Base-by-base conservation (phyloP, 169 alveolate species). In the Ichthyophthirius multifiliis region DNA sequence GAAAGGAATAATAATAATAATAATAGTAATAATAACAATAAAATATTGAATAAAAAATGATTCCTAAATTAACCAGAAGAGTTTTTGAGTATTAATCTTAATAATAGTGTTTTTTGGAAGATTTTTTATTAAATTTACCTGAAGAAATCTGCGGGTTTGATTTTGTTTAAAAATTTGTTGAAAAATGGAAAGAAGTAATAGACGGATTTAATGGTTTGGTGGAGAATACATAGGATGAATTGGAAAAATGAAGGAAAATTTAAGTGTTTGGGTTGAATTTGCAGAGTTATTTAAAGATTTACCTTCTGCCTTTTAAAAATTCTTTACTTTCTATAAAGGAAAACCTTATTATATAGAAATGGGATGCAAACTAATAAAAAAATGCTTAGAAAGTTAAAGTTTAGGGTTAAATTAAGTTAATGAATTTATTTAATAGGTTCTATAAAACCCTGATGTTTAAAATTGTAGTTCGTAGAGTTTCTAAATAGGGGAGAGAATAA, bases 81-180 rank as follows among this genome's bases (percentile, higher is more conserved):
- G n/a, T 89, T 43, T 85, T 44, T 75, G 74, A 79, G 65, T 77
- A 85, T 41, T 71, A 75, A 62, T 85, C 83, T 76, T 74, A 78
- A 39, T 74, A 83, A 27, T 85, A 84, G 46, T 85, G 83, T 46
- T 80, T 64, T 55, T 84, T 89, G 34, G 91, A 83, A 37, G 83
- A 84, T 71, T 39, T 85, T 18, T 74, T 87, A 35, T 74, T 85
- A 45, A 74, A 86, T 30, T 71, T 75, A 65, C 79, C 86, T 71
- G 94, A 89, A 41, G 86, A 80, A 9, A 84, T 82, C 65, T 80
- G 85, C n/a, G n/a, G n/a, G n/a, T n/a, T n/a, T 65, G 88, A 85
- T 83, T 77, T 45, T 64, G 85, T 79, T 1, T 35, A 74, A 31
- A 63, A 47, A 20, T 79, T 79, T 30, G 43, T 79, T 35, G 85